Conservation (phyloP, 2,329 filamentous ascomycete genomes). For the Hymenoscyphus albidus region DNA sequence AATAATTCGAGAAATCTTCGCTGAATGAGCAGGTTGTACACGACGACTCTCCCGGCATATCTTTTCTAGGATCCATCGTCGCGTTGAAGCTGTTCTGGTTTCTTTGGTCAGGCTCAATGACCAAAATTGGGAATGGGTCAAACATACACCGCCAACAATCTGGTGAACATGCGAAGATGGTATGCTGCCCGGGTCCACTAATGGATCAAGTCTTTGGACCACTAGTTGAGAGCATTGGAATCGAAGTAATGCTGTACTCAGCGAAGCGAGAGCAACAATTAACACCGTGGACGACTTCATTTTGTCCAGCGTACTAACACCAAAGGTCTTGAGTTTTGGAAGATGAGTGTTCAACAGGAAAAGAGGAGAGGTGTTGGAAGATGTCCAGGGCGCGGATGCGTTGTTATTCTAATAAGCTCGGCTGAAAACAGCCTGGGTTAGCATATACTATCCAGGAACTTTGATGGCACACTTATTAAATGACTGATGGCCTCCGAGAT, state of each 20-base stretch:
- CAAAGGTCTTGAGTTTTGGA: background rate
- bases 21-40: conserved; percentile 36
- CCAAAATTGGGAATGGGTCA: background rate
- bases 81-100: conserved; percentile 39
- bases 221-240: conserved; percentile 25
- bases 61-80: conserved; percentile 35
- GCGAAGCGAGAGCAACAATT: conserved; percentile 9
- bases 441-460: background rate
- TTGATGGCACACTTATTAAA: conserved; percentile 1
- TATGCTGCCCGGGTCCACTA: conserved; percentile 17
- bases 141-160: conserved; percentile 20
- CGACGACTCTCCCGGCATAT: conserved; percentile 31
- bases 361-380: background rate
- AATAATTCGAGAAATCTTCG: conserved; percentile 37
- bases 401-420: conserved; percentile 7
- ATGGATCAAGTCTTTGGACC: conserved; percentile 20
- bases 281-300: conserved; percentile 16
- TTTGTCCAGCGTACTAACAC: conserved; percentile 2
- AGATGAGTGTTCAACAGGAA: background rate
- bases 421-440: background rate
- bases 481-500: background rate
- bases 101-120: background rate
- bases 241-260: conserved; percentile 13
- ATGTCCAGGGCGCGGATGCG: conserved; percentile 2
- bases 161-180: conserved; percentile 22